Conservation (phyloP, 306 rosid species). For the Vigna reflexopilosa region DNA sequence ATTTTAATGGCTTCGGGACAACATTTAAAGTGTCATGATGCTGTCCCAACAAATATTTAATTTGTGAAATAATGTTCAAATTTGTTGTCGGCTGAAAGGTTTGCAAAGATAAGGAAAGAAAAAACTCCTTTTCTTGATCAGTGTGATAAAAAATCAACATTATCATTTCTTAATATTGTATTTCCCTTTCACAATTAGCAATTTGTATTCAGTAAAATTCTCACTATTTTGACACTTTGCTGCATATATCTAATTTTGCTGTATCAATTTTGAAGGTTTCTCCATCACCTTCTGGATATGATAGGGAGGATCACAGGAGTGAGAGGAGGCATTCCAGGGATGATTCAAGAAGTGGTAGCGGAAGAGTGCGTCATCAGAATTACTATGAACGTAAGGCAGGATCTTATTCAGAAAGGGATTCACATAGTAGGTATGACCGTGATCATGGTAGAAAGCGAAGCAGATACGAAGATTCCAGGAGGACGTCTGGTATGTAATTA, state of each 20-base stretch:
- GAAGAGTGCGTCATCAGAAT: slow-evolving; percentile 54
- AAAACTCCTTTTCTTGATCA: neutral
- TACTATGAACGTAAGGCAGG: slow-evolving; percentile 57
- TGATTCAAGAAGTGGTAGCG: slow-evolving; percentile 60
- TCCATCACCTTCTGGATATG: slow-evolving; percentile 60
- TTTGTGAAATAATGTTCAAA: neutral
- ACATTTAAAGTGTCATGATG: slow-evolving; percentile 6
- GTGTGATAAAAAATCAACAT: slow-evolving; percentile 8
- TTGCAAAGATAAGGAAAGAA: slow-evolving; percentile 3
- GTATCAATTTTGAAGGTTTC: slow-evolving; percentile 57
- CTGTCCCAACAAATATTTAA: neutral
- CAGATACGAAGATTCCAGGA: slow-evolving; percentile 78
- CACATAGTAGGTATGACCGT: slow-evolving; percentile 63
- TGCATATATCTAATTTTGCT: slow-evolving; percentile 39
- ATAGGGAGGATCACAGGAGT: slow-evolving; percentile 54
- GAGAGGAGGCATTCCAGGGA: slow-evolving; percentile 65
- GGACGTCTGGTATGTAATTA: slow-evolving; percentile 72
- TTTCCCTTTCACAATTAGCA: slow-evolving; percentile 15
- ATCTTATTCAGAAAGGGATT: slow-evolving; percentile 65
- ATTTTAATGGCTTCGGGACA: slow-evolving; percentile 2
- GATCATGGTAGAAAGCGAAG: slow-evolving; percentile 65
- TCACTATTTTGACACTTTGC: slow-evolving; percentile 13
- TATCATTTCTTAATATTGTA: slow-evolving; percentile 29
- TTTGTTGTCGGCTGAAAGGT: neutral
- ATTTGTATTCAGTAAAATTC: slow-evolving; percentile 6